Evolutionary conservation across 2,329 filamentous ascomycete genomes (phyloP).

Genomic region (Penicillium sp.): DNA sequence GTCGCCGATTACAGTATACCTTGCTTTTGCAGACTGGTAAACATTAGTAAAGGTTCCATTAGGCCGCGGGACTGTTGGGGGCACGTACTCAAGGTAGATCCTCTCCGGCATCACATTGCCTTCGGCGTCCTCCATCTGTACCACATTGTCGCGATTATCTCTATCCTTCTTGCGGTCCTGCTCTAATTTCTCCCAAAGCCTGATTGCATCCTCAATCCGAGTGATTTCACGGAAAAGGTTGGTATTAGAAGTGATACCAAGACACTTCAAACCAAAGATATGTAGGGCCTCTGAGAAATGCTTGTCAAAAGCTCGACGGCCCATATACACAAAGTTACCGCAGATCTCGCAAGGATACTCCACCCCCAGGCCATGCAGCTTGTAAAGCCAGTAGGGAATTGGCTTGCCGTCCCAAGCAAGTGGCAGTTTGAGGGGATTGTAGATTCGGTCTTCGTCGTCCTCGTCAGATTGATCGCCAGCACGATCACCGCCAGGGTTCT

Average conservation of each 20-base stretch:
- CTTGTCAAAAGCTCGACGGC: conserved; percentile 89
- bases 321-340: conserved; percentile 97
- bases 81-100: conserved; percentile 89
- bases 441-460: conserved; percentile 78
- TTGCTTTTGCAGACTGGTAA: too few relatives aligned
- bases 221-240: conserved; percentile 90
- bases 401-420: conserved; percentile 98
- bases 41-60: conserved; percentile 57
- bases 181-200: conserved; percentile 89
- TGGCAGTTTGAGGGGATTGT: conserved; percentile 92
- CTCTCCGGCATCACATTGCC: conserved; percentile 99
- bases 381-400: conserved; percentile 98
- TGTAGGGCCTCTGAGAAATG: conserved; percentile 93
- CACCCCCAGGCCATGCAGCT: conserved; percentile 85
- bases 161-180: conserved; percentile 70
- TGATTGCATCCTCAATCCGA: conserved; percentile 80
- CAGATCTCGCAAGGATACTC: conserved; percentile 96
- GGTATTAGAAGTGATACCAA: conserved; percentile 79
- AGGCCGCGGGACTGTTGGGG: too few relatives aligned
- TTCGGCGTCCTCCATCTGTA: conserved; percentile 96
- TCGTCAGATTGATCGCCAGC: conserved; percentile 57
- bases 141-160: conserved; percentile 68
- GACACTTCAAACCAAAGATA: conserved; percentile 83
- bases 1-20: too few relatives aligned
- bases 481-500: conserved; percentile 42